These are phyloP conservation scores for Calonectria multiphialidica DNA, from an alignment of 2,329 filamentous ascomycete genomes.

Conservation along the genomic window DNA sequence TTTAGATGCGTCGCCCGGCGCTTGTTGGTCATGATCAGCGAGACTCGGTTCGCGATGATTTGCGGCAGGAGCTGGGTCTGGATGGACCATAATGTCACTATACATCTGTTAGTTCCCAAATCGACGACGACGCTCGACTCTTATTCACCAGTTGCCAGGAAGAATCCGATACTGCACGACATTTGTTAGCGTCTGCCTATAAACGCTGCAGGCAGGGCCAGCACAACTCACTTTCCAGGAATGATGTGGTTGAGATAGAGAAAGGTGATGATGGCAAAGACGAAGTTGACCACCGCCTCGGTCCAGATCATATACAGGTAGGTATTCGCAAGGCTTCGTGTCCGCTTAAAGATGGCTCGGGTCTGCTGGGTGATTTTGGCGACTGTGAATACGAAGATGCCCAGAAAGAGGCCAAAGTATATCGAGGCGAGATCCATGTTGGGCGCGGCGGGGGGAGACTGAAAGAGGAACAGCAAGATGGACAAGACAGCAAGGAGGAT, in stretches of 20 bases:
- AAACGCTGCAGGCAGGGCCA: no score
- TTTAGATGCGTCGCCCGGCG: constrained; percentile 49
- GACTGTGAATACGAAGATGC: constrained; percentile 42
- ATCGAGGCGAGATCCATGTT: constrained; percentile 36
- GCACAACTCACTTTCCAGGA: constrained; percentile 13
- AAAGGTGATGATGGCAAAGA: constrained; percentile 42
- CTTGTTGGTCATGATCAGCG: constrained; percentile 54
- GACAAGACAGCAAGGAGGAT: background rate
- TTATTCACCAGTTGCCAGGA: constrained; percentile 7
- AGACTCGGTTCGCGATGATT: constrained; percentile 59
- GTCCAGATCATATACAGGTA: constrained; percentile 46
- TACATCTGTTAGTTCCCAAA: background rate
- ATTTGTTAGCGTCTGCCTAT: background rate
- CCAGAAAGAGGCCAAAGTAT: constrained; percentile 42
- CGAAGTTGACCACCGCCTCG: constrained; percentile 40
- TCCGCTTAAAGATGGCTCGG: constrained; percentile 32
- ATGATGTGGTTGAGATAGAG: constrained; percentile 39
- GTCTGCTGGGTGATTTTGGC: constrained; percentile 39
- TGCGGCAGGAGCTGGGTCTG: constrained; percentile 57
- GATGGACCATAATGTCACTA: constrained; percentile 31
- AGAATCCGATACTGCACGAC: constrained; percentile 20
- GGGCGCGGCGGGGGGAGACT: background rate
- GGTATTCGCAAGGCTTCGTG: constrained; percentile 30
- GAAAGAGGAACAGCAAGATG: background rate
- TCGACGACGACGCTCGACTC: background rate